phyloP scores from a whole-genome alignment of 1,139 yeast species.

The Yamadazyma membranifaciens region DNA sequence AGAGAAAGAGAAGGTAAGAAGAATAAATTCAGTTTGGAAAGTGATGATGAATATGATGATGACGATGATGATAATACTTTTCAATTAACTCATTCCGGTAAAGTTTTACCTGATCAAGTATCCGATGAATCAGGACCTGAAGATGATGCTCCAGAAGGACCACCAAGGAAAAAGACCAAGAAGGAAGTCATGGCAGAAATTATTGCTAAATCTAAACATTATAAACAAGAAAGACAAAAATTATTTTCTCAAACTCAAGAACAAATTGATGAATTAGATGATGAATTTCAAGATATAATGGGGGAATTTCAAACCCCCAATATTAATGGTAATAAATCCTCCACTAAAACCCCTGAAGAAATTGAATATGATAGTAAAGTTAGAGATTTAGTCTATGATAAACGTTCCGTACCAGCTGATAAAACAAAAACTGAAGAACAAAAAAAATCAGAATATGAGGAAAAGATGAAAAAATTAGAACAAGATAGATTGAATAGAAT shows the following conservation, averaged over 20 bases:
- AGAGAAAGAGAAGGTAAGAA: slow-evolving; percentile 69
- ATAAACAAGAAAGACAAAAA: slow-evolving; percentile 85
- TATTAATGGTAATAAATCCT: slow-evolving; percentile 19
- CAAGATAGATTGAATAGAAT: slow-evolving; percentile 78
- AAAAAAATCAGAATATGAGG: slow-evolving; percentile 63
- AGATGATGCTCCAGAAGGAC: slow-evolving; percentile 30
- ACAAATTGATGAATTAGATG: slow-evolving; percentile 74
- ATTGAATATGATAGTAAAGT: slow-evolving; percentile 73
- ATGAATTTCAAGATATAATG: slow-evolving; percentile 74
- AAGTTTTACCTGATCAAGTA: slow-evolving; percentile 47
- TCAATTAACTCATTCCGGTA: slow-evolving; percentile 77
- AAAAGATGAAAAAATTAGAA: slow-evolving; percentile 67
- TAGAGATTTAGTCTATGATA: slow-evolving; percentile 76
- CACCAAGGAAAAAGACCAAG: slow-evolving; percentile 72
- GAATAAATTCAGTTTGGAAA: slow-evolving; percentile 60
- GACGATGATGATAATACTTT: slow-evolving; percentile 41
- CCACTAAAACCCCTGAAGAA: slow-evolving; percentile 44
- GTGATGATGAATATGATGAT: slow-evolving; percentile 64
- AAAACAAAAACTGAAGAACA: slow-evolving; percentile 94
- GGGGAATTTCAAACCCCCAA: slow-evolving; percentile 41
- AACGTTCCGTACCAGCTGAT: slow-evolving; percentile 94
- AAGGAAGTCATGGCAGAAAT: slow-evolving; percentile 97
- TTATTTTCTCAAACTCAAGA: slow-evolving; percentile 70
- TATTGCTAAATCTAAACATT: slow-evolving; percentile 88
- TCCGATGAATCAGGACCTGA: slow-evolving; percentile 21